These are phyloP conservation scores for Davidsoniella eucalypti DNA, from an alignment of 2,329 filamentous ascomycete genomes.

Conservation along the genomic window DNA sequence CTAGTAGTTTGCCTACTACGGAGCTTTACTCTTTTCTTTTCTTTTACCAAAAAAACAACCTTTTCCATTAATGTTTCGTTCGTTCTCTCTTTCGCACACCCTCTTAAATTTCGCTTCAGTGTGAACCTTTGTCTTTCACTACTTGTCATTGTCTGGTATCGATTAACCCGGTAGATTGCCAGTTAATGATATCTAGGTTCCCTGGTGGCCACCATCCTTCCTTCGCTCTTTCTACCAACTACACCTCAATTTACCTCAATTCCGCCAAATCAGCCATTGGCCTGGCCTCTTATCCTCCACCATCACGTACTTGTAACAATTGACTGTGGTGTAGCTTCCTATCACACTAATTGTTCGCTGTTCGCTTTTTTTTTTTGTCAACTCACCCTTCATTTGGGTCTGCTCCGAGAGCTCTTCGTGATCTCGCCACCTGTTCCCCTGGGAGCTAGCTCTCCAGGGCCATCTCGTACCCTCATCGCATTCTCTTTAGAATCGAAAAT, in stretches of 20 bases:
- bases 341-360: neutral
- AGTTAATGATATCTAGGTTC: neutral
- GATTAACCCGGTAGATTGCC: neutral
- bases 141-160: neutral
- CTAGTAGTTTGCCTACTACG: too few species aligned
- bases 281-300: slow-evolving; percentile 5
- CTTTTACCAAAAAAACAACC: neutral
- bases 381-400: slow-evolving; percentile 1
- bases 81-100: neutral
- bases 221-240: slow-evolving; percentile 3
- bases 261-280: slow-evolving; percentile 8
- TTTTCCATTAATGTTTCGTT: neutral
- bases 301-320: neutral
- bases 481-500: neutral
- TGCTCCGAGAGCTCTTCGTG: slow-evolving; percentile 10
- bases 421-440: slow-evolving; percentile 11
- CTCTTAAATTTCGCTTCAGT: neutral
- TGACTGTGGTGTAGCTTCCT: neutral
- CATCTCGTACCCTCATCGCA: neutral
- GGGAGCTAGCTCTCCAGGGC: slow-evolving; percentile 12
- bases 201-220: slow-evolving; percentile 5
- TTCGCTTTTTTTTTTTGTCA: neutral
- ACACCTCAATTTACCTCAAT: slow-evolving; percentile 10
- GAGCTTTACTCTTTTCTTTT: neutral
- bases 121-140: neutral